Conservation (phyloP, 768 basidiomycete genomes). For the Boletus pseudopeckii region DNA sequence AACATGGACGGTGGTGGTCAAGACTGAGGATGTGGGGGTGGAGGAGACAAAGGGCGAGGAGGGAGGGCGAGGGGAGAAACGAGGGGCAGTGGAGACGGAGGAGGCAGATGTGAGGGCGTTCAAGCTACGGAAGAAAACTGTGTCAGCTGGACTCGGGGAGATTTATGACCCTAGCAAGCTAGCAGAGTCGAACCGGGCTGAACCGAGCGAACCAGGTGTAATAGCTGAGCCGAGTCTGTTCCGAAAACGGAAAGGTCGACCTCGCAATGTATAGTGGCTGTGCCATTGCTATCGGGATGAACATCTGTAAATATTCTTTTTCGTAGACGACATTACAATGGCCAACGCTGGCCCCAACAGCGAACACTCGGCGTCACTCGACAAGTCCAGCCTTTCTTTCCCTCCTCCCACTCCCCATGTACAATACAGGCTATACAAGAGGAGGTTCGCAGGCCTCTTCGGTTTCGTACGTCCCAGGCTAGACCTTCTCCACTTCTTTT, state of each 20-base stretch:
- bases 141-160: conserved; percentile 62
- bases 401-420: not conserved
- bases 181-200: conserved; percentile 1
- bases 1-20: conserved; percentile 67
- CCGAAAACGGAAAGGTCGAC: conserved; percentile 18
- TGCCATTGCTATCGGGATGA: not conserved
- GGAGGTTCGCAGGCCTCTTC: conserved; percentile 61
- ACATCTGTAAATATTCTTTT: too few species aligned
- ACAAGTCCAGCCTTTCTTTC: not conserved
- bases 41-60: not conserved
- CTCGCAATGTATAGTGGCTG: not conserved
- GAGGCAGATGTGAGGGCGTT: conserved; percentile 54
- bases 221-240: conserved; percentile 12
- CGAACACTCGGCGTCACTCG: not conserved
- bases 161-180: conserved; percentile 69
- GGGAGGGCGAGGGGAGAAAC: conserved; percentile 32
- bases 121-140: conserved; percentile 65
- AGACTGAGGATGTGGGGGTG: not conserved
- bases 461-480: conserved; percentile 45
- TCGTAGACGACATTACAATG: not conserved
- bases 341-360: not conserved
- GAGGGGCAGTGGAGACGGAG: conserved; percentile 35
- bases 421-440: conserved; percentile 63
- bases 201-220: conserved; percentile 12
- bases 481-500: not conserved